Percentiles rank a stretch among this genome's conserved stretches.
Evolutionary conservation across 2,329 filamentous ascomycete species (phyloP).

Genomic region (Truncatella angustata): DNA sequence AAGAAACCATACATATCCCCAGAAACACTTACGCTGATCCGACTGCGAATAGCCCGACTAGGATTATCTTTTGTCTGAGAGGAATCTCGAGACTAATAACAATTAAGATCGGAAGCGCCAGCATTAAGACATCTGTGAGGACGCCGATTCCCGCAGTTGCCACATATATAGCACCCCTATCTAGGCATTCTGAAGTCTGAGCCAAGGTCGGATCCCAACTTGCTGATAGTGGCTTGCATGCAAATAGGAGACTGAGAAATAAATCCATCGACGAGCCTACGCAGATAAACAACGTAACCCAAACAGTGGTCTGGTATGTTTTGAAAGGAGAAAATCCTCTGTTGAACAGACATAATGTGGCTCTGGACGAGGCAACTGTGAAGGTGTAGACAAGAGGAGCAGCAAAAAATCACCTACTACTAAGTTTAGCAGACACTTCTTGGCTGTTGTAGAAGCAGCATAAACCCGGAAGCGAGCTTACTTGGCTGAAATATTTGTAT

Average conservation of each 20-base stretch:
- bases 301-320: slow-evolving; percentile 31
- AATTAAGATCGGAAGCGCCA: slow-evolving; percentile 44
- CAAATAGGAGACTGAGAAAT: slow-evolving; percentile 33
- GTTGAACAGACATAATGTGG: slow-evolving; percentile 38
- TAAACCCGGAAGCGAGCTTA: neutral
- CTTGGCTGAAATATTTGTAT: slow-evolving; percentile 12
- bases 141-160: slow-evolving; percentile 47
- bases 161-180: slow-evolving; percentile 46
- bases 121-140: slow-evolving; percentile 44
- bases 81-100: slow-evolving; percentile 44
- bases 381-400: slow-evolving; percentile 29
- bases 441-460: too few species aligned
- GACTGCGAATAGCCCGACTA: slow-evolving; percentile 42
- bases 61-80: slow-evolving; percentile 42
- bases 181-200: slow-evolving; percentile 37
- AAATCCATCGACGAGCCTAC: slow-evolving; percentile 30
- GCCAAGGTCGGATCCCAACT: slow-evolving; percentile 28
- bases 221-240: slow-evolving; percentile 32
- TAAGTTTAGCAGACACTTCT: neutral
- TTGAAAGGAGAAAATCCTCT: slow-evolving; percentile 32
- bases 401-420: slow-evolving; percentile 12
- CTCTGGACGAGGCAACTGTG: slow-evolving; percentile 33
- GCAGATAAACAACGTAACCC: slow-evolving; percentile 27
- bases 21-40: slow-evolving; percentile 31
- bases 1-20: neutral